Percentiles rank a stretch among this genome's conserved stretches.
Conservation (phyloP, 2,329 filamentous ascomycete genomes). For the Pseudogymnoascus sp. region DNA sequence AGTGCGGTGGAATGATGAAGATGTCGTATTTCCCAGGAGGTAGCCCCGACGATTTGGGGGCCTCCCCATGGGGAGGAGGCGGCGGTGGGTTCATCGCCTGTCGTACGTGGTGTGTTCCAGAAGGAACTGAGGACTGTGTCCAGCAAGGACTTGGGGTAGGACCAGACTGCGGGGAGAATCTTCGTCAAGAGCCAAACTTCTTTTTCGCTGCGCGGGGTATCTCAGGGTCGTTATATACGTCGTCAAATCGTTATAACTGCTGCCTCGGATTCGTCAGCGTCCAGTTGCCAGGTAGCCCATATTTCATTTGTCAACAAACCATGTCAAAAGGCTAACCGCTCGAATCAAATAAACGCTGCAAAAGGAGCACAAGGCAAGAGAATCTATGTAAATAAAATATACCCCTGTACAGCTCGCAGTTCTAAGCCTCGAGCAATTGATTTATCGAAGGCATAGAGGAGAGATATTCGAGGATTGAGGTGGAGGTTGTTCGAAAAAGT, state of each 20-base stretch:
- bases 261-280: neutral
- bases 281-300: neutral
- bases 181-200: neutral
- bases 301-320: neutral
- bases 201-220: neutral
- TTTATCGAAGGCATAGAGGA: neutral
- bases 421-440: neutral
- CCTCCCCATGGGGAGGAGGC: slow-evolving; percentile 77
- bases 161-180: neutral
- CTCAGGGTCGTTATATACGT: neutral
- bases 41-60: slow-evolving; percentile 62
- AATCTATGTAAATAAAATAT: slow-evolving; percentile 4
- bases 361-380: neutral
- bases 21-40: slow-evolving; percentile 93
- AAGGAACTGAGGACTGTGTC: neutral
- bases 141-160: neutral
- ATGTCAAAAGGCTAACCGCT: neutral
- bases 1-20: slow-evolving; percentile 90
- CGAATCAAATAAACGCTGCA: slow-evolving; percentile 1
- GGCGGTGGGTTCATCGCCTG: slow-evolving; percentile 42
- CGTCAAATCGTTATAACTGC: neutral
- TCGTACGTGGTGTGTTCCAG: slow-evolving; percentile 1
- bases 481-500: neutral
- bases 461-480: neutral
- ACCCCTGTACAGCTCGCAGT: neutral